Evolutionary conservation across 2,329 filamentous ascomycete species (phyloP).

Genomic region (Neopestalotiopsis sp.): DNA sequence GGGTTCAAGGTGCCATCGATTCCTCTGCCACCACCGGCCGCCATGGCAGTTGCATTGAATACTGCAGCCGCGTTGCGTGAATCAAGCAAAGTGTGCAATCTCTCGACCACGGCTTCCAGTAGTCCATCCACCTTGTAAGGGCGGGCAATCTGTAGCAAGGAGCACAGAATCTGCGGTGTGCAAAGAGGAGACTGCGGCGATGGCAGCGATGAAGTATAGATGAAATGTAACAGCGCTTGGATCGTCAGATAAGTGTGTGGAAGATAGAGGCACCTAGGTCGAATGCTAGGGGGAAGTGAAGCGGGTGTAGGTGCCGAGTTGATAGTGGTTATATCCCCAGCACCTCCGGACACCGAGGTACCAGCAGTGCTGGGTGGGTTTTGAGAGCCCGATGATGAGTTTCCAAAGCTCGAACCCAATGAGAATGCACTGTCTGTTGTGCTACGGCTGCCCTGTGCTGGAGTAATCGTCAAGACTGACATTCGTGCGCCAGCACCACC

Average conservation of each 20-base stretch:
- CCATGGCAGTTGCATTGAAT: constrained; percentile 98
- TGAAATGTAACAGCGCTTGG: constrained; percentile 87
- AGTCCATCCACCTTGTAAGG: constrained; percentile 94
- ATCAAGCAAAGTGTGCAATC: constrained; percentile 87
- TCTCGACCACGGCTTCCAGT: constrained; percentile 89
- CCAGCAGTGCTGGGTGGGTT: constrained; percentile 51
- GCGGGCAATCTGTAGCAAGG: constrained; percentile 87
- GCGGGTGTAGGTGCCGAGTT: constrained; percentile 64
- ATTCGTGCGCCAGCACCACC: constrained; percentile 68
- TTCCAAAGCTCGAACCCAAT: constrained; percentile 45
- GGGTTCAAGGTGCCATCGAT: constrained; percentile 72
- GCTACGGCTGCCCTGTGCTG: constrained; percentile 55
- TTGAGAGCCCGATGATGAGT: constrained; percentile 43
- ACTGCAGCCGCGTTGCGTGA: constrained; percentile 94
- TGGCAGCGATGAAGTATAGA: constrained; percentile 92
- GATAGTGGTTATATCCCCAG: constrained; percentile 51
- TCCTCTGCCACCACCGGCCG: constrained; percentile 87
- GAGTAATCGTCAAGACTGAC: constrained; percentile 86
- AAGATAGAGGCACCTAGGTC: constrained; percentile 87
- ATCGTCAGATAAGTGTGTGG: constrained; percentile 91
- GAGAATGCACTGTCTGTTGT: constrained; percentile 54
- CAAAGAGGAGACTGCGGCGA: constrained; percentile 77
- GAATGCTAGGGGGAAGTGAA: constrained; percentile 63
- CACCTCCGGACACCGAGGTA: constrained; percentile 47
- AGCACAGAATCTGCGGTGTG: constrained; percentile 94